Evolutionary conservation across 2,329 filamentous ascomycete species (phyloP).

Genomic region (Apiospora marii): DNA sequence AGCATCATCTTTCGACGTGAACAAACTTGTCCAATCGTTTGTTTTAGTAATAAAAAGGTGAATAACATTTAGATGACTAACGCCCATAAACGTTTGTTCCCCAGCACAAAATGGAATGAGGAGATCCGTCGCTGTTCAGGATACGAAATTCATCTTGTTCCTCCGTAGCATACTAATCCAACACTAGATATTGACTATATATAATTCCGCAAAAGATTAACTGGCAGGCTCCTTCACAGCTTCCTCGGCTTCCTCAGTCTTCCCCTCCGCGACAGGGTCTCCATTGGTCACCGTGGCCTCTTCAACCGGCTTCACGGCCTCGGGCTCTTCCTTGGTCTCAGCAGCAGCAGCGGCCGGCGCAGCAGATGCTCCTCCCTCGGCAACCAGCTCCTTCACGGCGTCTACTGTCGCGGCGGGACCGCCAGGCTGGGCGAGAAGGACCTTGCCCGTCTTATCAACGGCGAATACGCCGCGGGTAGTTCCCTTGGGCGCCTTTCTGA

Average conservation of each 20-base stretch:
- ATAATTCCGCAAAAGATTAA: neutral
- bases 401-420: conserved; percentile 81
- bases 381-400: conserved; percentile 76
- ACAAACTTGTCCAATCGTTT: neutral
- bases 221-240: conserved; percentile 32
- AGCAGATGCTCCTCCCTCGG: conserved; percentile 40
- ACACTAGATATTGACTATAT: neutral
- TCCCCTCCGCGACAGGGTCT: conserved; percentile 44
- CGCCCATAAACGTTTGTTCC: conserved; percentile 11
- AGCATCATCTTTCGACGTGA: neutral
- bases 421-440: conserved; percentile 77
- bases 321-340: conserved; percentile 33
- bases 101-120: neutral
- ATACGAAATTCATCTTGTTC: neutral
- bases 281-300: conserved; percentile 37
- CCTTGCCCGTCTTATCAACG: conserved; percentile 81
- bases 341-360: conserved; percentile 35
- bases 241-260: conserved; percentile 62
- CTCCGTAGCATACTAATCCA: conserved; percentile 2
- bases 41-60: neutral
- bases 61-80: neutral
- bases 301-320: conserved; percentile 29
- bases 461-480: conserved; percentile 89
- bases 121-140: conserved; percentile 7
- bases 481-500: conserved; percentile 84